phyloP scores from a whole-genome alignment of 768 basidiomycete species.

The Mycena kentingensis region DNA sequence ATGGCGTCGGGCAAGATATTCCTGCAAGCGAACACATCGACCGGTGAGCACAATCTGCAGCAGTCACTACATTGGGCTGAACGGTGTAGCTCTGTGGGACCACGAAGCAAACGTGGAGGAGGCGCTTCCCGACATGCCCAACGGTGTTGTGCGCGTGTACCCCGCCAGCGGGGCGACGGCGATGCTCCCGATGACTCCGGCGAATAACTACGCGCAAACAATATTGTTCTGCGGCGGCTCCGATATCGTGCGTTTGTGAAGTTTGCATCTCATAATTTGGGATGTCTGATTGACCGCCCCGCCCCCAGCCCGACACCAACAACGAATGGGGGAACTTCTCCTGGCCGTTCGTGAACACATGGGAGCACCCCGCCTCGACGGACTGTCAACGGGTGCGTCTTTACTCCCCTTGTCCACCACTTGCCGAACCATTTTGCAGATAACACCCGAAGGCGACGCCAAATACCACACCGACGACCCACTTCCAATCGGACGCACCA shows the following conservation, averaged over 20 bases:
- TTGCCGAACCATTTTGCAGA: slow-evolving; percentile 23
- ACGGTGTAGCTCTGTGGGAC: slow-evolving; percentile 47
- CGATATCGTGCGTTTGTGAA: slow-evolving; percentile 54
- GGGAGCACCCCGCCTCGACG: slow-evolving; percentile 62
- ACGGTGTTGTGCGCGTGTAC: slow-evolving; percentile 40
- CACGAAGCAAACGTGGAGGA: slow-evolving; percentile 56
- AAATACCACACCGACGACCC: slow-evolving; percentile 57
- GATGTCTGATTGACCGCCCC: no score
- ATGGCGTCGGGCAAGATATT: slow-evolving; percentile 69
- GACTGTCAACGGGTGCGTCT: slow-evolving; percentile 61
- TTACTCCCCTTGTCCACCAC: background rate
- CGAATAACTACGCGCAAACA: slow-evolving; percentile 83
- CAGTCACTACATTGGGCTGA: slow-evolving; percentile 14
- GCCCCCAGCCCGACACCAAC: slow-evolving; percentile 39
- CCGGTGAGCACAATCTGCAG: slow-evolving; percentile 47
- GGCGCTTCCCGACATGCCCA: slow-evolving; percentile 69
- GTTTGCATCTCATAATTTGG: no score
- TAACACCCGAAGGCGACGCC: slow-evolving; percentile 78
- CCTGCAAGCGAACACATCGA: slow-evolving; percentile 78
- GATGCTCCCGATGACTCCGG: slow-evolving; percentile 89
- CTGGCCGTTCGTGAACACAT: slow-evolving; percentile 71
- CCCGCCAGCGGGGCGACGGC: slow-evolving; percentile 60
- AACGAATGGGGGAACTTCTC: slow-evolving; percentile 76
- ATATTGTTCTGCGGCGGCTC: slow-evolving; percentile 86
- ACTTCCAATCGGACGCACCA: slow-evolving; percentile 74